Base-by-base conservation (phyloP, 352 stramenopile genomes). In the Thalassiosira exigua region DNA sequence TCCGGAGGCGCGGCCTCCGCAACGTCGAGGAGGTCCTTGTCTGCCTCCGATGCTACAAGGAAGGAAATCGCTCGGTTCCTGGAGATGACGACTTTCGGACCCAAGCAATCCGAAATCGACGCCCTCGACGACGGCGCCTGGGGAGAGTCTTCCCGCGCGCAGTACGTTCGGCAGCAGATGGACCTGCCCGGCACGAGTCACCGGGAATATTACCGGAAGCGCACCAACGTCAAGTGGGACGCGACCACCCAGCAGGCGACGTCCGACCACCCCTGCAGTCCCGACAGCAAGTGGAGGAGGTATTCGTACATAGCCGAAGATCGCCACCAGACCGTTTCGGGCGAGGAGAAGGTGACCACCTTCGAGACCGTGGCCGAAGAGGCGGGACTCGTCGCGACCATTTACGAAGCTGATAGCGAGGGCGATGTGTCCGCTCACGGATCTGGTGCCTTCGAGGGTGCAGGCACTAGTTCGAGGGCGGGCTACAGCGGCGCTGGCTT, bases 21-120 rank as follows among this genome's bases (percentile, higher is more conserved):
- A 46, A 46, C 7, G 17, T 17, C 7, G 7, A 9, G 36, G 9
- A 9, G 9, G 9, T 9, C 7, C 7, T 17, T 17, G 9, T 17
- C 36, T 9, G 9, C 7, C 7, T 17, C 7, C 36, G 29, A 33
- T 4, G 50, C 69, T 19, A 36, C 76, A n/a, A 24, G 32, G 0
- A 65, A 78, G 7, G 48, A 69, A n/a, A 84, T 85, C 70, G 65
- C 81, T 22, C 61, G 65, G 22, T 91, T 89, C 57, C 75, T 89
- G 30, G 77, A 90, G 54, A 69, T 79, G 65, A 86, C 84, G 21
- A 81, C 84, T 4, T 90, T 90, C 48, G 84, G 84, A 36, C 73
- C 84, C 0, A 85, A 65, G 14, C 67, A 66, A 32, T 36, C 32
- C 14, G 84, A 87, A 39, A 81, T 90, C 50, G 54, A 81, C 59